These are phyloP conservation scores for Xerocomellus intermedius DNA, from an alignment of 768 basidiomycete genomes.

Conservation along the genomic window DNA sequence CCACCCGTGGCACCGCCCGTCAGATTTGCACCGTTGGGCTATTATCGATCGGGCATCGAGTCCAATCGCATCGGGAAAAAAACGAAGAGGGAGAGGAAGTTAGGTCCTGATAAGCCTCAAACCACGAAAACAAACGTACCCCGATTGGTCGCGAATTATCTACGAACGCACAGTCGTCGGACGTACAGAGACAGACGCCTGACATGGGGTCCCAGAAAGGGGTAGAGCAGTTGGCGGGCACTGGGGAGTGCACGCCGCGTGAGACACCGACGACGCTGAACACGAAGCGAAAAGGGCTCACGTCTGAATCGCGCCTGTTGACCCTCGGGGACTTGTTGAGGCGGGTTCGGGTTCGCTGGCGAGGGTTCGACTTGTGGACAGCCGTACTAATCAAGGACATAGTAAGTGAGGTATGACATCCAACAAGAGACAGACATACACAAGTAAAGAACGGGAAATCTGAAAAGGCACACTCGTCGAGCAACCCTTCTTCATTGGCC, in stretches of 20 bases:
- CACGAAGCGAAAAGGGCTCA: conserved; percentile 32
- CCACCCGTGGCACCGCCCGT: conserved; percentile 58
- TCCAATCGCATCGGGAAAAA: background rate
- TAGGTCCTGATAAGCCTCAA: background rate
- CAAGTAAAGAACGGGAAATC: background rate
- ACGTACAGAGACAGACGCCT: conserved; percentile 62
- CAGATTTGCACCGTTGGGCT: conserved; percentile 70
- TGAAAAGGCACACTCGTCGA: background rate
- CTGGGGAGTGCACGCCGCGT: conserved; percentile 29
- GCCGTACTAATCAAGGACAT: background rate
- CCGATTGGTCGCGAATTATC: conserved; percentile 67
- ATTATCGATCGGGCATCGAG: conserved; percentile 9
- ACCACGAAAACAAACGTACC: conserved; percentile 35
- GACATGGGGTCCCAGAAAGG: conserved; percentile 79
- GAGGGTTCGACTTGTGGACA: conserved; percentile 59
- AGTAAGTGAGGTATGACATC: background rate
- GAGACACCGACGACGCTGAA: background rate
- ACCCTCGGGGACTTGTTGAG: conserved; percentile 45
- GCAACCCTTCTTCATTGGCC: background rate
- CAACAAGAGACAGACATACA: background rate
- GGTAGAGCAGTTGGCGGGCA: conserved; percentile 70
- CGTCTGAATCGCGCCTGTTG: conserved; percentile 51
- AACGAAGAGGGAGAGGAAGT: background rate
- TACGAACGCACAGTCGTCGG: conserved; percentile 46
- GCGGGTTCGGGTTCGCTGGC: conserved; percentile 62